These are phyloP conservation scores for Cladophialophora chaetospira DNA, from an alignment of 2,329 filamentous ascomycete genomes.

Conservation along the genomic window DNA sequence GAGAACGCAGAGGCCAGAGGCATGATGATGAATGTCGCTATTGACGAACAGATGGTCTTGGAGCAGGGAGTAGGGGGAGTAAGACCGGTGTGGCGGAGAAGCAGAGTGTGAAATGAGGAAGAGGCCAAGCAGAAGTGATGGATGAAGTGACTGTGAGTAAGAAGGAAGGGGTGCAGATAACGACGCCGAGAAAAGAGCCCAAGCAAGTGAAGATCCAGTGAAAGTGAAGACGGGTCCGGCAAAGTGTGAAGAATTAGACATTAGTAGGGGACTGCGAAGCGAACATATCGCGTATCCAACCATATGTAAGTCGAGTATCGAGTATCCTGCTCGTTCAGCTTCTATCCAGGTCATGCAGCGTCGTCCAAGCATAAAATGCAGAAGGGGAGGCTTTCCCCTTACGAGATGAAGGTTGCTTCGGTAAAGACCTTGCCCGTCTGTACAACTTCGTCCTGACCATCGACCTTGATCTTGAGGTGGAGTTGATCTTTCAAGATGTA, in stretches of 20 bases:
- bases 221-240: background rate
- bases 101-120: background rate
- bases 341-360: constrained; percentile 23
- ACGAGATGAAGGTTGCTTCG: constrained; percentile 96
- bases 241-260: constrained; percentile 29
- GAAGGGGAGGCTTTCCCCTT: too few species aligned
- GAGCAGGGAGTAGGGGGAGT: too few species aligned
- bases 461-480: constrained; percentile 79
- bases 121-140: background rate
- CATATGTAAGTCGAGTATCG: constrained; percentile 38
- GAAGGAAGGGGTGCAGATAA: background rate
- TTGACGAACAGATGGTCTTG: too few species aligned
- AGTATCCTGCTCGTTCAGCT: constrained; percentile 20
- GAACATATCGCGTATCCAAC: constrained; percentile 33
- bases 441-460: constrained; percentile 73
- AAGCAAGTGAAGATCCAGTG: background rate
- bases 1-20: background rate
- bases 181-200: too few species aligned
- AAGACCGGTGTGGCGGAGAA: too few species aligned
- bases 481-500: constrained; percentile 68
- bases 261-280: constrained; percentile 25
- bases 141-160: background rate
- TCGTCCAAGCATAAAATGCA: constrained; percentile 2
- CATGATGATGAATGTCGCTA: background rate
- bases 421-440: constrained; percentile 80